A percentile compares a stretch with the other conserved stretches of the same genome.
Conservation (phyloP, 805 yeast species). For the Lipomyces kockii region DNA sequence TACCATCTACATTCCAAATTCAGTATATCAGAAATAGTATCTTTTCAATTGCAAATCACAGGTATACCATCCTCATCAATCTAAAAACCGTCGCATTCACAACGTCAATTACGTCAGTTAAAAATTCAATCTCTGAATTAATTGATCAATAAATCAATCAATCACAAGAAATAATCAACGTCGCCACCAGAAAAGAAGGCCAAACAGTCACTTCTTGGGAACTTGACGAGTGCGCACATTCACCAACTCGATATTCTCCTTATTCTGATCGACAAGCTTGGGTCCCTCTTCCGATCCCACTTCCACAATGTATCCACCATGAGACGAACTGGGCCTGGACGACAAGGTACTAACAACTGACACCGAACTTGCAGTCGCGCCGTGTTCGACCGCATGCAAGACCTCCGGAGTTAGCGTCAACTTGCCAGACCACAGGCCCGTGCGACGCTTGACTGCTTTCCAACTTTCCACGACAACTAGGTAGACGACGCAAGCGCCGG, state of each 20-base stretch:
- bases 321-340: neutral
- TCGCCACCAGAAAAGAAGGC: neutral
- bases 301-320: neutral
- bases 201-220: neutral
- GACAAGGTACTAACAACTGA: neutral
- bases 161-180: too few relatives aligned
- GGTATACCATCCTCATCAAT: neutral
- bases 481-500: slow-evolving; percentile 62
- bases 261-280: neutral
- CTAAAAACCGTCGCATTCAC: neutral
- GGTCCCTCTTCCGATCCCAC: neutral
- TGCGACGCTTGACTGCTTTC: slow-evolving; percentile 65
- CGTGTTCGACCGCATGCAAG: neutral
- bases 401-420: neutral
- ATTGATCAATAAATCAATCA: too few relatives aligned
- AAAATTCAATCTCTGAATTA: neutral
- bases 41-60: neutral
- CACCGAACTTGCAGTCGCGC: neutral
- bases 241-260: neutral
- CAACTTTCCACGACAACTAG: slow-evolving; percentile 66
- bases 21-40: too few relatives aligned
- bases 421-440: slow-evolving; percentile 34
- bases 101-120: neutral
- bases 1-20: neutral
- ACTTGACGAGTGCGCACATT: neutral